Evolutionary conservation across 2,329 filamentous ascomycete species (phyloP), one percentile per base, ranked within the genome.

Genomic region (Epichloe aotearoae): DNA sequence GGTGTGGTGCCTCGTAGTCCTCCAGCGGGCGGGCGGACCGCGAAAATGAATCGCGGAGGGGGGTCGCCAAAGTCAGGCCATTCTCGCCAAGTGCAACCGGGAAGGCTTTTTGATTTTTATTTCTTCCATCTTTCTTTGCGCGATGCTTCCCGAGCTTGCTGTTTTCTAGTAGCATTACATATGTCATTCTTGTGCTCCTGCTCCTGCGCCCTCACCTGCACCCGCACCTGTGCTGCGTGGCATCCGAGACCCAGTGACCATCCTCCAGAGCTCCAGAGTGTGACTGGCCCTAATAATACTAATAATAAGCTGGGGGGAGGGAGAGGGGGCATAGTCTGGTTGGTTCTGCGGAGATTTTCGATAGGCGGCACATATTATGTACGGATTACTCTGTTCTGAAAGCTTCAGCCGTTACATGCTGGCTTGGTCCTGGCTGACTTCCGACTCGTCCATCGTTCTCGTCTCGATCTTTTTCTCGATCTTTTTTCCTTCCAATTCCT

Each of bases 21-120:
- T 49, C 12, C 10, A 34, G 12, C 33, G 38, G 19, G 19, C 19
- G 19, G 33, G 37, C 47, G 50, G 38, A 20, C 50, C 38, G 43
- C 47, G 49, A 34, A 47, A 49, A 20, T 49, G 42, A 37, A 46
- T 46, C 41, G 49, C 38, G 46, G 40, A 46, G 38, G 46, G 23
- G 26, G 20, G 30, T 36, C 33, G 36, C 42, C 42, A 53, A 53
- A 53, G 54, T 57, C 54, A 57, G 48, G 54, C 56, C 56, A 57
- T 55, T 56, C 3, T 38, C 36, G 14, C 14, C 7, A 14, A 38
- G 36, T 38, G 11, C 30, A 49, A 49, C 19, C 20, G 36, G 44
- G 23, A 42, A 44, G 42, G 39, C 26, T 15, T 49, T 17, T 49
- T 17, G 3, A 33, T 43, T 40, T 43, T 15, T 15, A 19, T n/a